Conservation (phyloP, 1,284 basidiomycete genomes). For the Grifola frondosa region DNA sequence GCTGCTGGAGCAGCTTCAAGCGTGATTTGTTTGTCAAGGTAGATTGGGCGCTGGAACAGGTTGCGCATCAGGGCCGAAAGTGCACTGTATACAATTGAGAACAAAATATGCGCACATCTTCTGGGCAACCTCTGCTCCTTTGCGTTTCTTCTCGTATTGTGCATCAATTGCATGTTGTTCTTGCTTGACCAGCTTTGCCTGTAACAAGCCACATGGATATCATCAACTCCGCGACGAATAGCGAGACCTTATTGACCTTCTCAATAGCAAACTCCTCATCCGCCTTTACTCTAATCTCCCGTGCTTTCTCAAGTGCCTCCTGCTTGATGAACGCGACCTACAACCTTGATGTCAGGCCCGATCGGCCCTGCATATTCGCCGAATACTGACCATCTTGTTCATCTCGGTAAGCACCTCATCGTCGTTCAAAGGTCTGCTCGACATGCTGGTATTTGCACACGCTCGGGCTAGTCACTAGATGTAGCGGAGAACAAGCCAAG, state of each 20-base stretch:
- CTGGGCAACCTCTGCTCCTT: slow-evolving; percentile 88
- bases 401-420: slow-evolving; percentile 96
- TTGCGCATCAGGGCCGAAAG: neutral
- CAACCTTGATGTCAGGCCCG: slow-evolving; percentile 8
- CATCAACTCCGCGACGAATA: neutral
- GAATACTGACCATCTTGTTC: slow-evolving; percentile 90
- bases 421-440: slow-evolving; percentile 80
- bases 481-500: too few relatives aligned
- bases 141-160: slow-evolving; percentile 91
- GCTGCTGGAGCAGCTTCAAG: slow-evolving; percentile 84
- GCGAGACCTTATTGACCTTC: slow-evolving; percentile 77
- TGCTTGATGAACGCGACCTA: slow-evolving; percentile 97
- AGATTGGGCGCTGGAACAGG: slow-evolving; percentile 81
- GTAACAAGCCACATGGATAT: slow-evolving; percentile 3
- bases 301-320: slow-evolving; percentile 92
- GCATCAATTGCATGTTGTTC: slow-evolving; percentile 91
- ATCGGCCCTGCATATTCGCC: neutral
- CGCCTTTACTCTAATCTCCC: slow-evolving; percentile 96
- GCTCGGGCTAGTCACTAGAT: too few relatives aligned
- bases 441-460: slow-evolving; percentile 53
- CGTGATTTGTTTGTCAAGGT: slow-evolving; percentile 96
- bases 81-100: neutral
- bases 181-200: slow-evolving; percentile 96
- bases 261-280: slow-evolving; percentile 98
- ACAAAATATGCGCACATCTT: slow-evolving; percentile 75